These are phyloP conservation scores for Blastobotrys aristatus DNA, from an alignment of 1,139 yeast genomes.

Conservation along the genomic window DNA sequence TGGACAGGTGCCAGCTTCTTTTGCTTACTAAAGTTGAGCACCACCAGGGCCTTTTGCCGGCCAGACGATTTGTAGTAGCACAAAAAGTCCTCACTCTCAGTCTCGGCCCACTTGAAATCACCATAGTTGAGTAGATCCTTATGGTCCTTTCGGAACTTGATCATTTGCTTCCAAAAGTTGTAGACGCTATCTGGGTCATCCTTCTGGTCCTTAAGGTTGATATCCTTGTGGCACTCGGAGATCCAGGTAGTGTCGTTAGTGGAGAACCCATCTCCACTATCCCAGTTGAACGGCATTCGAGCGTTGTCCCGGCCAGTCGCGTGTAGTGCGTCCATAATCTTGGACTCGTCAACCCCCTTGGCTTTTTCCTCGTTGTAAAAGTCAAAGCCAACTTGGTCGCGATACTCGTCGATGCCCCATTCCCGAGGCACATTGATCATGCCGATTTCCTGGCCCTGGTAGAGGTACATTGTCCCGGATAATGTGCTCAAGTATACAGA, in stretches of 20 bases:
- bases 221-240: slow-evolving; percentile 35
- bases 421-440: slow-evolving; percentile 46
- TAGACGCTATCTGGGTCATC: slow-evolving; percentile 46
- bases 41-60: background rate
- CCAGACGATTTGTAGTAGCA: background rate
- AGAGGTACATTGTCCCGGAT: slow-evolving; percentile 53
- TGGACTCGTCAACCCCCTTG: slow-evolving; percentile 32
- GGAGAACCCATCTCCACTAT: slow-evolving; percentile 47
- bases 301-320: slow-evolving; percentile 45
- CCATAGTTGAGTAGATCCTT: slow-evolving; percentile 48
- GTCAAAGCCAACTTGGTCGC: slow-evolving; percentile 38
- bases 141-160: slow-evolving; percentile 43
- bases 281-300: slow-evolving; percentile 60
- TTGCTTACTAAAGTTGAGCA: background rate
- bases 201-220: slow-evolving; percentile 47
- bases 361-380: slow-evolving; percentile 30
- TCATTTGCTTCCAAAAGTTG: slow-evolving; percentile 43
- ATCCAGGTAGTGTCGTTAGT: slow-evolving; percentile 49
- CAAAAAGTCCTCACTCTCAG: slow-evolving; percentile 1
- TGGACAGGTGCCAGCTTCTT: background rate
- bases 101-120: slow-evolving; percentile 33
- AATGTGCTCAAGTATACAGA: slow-evolving; percentile 44
- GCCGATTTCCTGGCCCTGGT: slow-evolving; percentile 60
- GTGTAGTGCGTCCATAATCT: slow-evolving; percentile 30
- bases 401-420: slow-evolving; percentile 49